Evolutionary conservation across 2,329 filamentous ascomycete species (phyloP).

Genomic region (Aspergillus ustus): DNA sequence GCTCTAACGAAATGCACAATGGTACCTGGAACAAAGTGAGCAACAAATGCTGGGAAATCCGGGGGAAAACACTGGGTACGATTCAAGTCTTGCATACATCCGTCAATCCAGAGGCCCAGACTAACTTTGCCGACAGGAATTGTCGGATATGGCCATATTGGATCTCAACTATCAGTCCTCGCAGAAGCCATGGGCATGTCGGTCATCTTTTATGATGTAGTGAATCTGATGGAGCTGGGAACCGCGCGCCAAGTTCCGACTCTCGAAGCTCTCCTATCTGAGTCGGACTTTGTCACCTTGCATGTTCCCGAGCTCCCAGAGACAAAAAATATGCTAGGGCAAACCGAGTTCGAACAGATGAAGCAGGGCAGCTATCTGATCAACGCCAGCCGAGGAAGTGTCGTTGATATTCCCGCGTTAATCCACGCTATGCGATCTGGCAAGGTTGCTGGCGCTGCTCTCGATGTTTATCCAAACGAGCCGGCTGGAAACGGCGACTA

Average conservation of each 20-base stretch:
- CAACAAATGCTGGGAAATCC: constrained; percentile 94
- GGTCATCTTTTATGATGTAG: constrained; percentile 95
- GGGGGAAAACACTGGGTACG: constrained; percentile 89
- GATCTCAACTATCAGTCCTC: constrained; percentile 90
- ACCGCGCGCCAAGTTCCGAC: constrained; percentile 82
- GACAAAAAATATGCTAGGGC: constrained; percentile 90
- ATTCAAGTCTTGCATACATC: not conserved
- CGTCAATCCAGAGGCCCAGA: constrained; percentile 3
- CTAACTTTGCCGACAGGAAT: constrained; percentile 63
- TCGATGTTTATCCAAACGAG: constrained; percentile 95
- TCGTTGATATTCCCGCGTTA: constrained; percentile 91
- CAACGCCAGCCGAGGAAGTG: constrained; percentile 91
- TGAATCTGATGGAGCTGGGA: constrained; percentile 93
- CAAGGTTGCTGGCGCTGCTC: constrained; percentile 89
- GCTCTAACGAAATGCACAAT: constrained; percentile 89
- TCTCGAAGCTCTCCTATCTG: constrained; percentile 73
- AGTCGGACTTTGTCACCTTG: constrained; percentile 89
- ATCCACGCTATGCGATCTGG: constrained; percentile 84
- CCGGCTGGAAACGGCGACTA: constrained; percentile 93
- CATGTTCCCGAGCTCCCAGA: constrained; percentile 94
- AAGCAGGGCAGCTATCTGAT: constrained; percentile 91
- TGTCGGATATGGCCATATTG: constrained; percentile 96
- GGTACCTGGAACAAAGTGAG: constrained; percentile 99
- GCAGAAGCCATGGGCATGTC: constrained; percentile 98
- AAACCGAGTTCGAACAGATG: constrained; percentile 80